Percentiles rank a stretch among this genome's conserved stretches.
These are phyloP conservation scores for Agaricus blazei DNA, from an alignment of 768 basidiomycete genomes.

Conservation along the genomic window DNA sequence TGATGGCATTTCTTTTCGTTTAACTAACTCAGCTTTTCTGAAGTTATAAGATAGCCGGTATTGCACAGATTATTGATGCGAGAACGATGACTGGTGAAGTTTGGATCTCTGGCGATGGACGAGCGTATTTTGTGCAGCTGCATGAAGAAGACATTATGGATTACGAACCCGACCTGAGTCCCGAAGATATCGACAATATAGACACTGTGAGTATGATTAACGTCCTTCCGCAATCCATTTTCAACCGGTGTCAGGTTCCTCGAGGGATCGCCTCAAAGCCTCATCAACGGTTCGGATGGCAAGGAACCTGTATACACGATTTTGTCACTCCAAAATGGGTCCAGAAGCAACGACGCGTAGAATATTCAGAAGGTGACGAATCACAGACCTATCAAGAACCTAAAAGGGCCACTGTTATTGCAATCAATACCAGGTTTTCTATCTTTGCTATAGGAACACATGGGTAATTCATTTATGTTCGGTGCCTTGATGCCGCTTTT, in stretches of 20 bases:
- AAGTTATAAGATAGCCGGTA: constrained; percentile 41
- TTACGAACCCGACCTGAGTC: constrained; percentile 6
- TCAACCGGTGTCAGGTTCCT: background rate
- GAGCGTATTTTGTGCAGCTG: constrained; percentile 74
- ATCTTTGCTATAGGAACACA: constrained; percentile 75
- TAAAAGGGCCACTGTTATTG: constrained; percentile 55
- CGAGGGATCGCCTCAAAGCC: constrained; percentile 15
- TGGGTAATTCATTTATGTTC: constrained; percentile 36
- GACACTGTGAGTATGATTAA: background rate
- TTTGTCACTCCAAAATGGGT: constrained; percentile 75
- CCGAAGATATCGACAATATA: constrained; percentile 9
- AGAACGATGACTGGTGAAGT: constrained; percentile 61
- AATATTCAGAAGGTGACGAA: constrained; percentile 34
- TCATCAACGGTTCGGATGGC: constrained; percentile 42
- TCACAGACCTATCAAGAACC: constrained; percentile 54
- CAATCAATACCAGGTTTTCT: constrained; percentile 78
- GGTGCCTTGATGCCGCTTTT: background rate
- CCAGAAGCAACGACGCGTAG: constrained; percentile 63
- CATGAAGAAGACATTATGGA: constrained; percentile 27
- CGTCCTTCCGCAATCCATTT: background rate
- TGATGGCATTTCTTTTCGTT: constrained; percentile 18
- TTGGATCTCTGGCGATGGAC: constrained; percentile 83
- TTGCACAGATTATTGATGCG: constrained; percentile 58
- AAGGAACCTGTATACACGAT: constrained; percentile 76
- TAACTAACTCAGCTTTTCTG: background rate